phyloP scores from a whole-genome alignment of 163 green algal species.

The Scenedesmus sp. region DNA sequence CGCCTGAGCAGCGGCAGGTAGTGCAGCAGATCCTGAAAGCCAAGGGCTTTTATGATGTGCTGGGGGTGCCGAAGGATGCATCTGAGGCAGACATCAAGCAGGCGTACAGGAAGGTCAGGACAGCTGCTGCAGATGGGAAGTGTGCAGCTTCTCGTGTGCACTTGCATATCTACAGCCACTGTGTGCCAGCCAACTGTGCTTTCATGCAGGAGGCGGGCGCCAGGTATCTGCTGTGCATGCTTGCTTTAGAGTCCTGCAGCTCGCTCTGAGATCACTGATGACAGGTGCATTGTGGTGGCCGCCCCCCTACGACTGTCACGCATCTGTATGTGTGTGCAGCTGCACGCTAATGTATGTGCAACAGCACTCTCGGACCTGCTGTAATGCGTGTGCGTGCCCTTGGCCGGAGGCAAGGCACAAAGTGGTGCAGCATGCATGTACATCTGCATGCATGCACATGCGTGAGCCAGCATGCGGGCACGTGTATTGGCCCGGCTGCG shows the following conservation, averaged over 20 bases:
- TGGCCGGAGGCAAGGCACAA: no score
- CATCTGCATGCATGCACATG: no score
- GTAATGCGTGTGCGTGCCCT: no score
- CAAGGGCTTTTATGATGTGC: constrained; percentile 69
- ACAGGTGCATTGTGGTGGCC: neutral
- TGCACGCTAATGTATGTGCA: neutral
- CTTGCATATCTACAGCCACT: no score
- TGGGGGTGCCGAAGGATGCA: constrained; percentile 65
- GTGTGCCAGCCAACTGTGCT: no score
- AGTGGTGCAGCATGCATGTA: no score
- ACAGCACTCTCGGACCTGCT: neutral
- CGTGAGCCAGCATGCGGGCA: no score
- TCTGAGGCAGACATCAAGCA: constrained; percentile 73
- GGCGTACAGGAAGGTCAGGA: constrained; percentile 72
- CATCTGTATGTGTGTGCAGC: neutral
- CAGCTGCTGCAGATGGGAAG: neutral
- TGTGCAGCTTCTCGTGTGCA: no score
- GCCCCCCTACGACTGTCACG: neutral
- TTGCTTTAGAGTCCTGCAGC: no score
- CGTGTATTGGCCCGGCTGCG: no score
- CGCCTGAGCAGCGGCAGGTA: constrained; percentile 58
- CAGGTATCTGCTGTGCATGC: no score
- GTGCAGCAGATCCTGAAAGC: constrained; percentile 53
- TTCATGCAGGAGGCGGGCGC: no score
- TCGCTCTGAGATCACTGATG: neutral